Percentiles rank a stretch among this genome's conserved stretches.
Conservation (phyloP, 495 filamentous ascomycete genomes). For the Filosporella fistucella region DNA sequence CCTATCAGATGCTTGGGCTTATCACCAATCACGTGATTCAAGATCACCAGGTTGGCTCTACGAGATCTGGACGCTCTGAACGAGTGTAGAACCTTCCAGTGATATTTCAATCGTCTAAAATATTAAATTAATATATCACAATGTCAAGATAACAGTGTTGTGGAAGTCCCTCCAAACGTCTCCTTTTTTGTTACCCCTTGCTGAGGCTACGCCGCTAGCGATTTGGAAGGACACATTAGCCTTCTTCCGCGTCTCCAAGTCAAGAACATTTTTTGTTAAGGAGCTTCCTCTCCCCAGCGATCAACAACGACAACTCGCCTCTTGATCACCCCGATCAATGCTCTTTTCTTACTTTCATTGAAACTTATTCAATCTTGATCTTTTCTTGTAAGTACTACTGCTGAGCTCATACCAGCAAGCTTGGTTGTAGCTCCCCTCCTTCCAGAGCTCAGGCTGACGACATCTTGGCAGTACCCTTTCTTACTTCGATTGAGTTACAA, state of each 20-base stretch:
- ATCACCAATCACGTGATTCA: too few species aligned
- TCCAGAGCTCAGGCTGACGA: slow-evolving; percentile 12
- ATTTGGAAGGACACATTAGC: slow-evolving; percentile 1
- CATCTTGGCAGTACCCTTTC: not conserved
- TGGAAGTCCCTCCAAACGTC: too few species aligned
- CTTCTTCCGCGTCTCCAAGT: not conserved
- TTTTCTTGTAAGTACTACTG: slow-evolving; percentile 4
- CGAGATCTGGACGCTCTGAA: too few species aligned
- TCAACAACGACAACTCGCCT: slow-evolving; percentile 15
- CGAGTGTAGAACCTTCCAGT: too few species aligned
- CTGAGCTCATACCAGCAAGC: not conserved
- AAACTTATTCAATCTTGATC: not conserved
- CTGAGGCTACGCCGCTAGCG: not conserved
- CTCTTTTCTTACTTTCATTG: slow-evolving; percentile 19
- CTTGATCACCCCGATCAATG: slow-evolving; percentile 23
- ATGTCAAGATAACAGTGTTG: too few species aligned
- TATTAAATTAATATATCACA: too few species aligned
- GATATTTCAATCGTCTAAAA: too few species aligned
- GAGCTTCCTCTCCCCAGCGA: not conserved
- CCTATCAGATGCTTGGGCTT: too few species aligned
- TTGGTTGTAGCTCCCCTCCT: not conserved
- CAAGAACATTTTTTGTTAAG: not conserved
- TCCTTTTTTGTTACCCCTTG: too few species aligned
- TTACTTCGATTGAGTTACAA: slow-evolving; percentile 8
- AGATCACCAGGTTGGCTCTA: too few species aligned